Percentiles rank a stretch among this genome's conserved stretches.
These are phyloP conservation scores for Neoscytalidium dimidiatum DNA, from an alignment of 2,329 filamentous ascomycete genomes.

Conservation along the genomic window DNA sequence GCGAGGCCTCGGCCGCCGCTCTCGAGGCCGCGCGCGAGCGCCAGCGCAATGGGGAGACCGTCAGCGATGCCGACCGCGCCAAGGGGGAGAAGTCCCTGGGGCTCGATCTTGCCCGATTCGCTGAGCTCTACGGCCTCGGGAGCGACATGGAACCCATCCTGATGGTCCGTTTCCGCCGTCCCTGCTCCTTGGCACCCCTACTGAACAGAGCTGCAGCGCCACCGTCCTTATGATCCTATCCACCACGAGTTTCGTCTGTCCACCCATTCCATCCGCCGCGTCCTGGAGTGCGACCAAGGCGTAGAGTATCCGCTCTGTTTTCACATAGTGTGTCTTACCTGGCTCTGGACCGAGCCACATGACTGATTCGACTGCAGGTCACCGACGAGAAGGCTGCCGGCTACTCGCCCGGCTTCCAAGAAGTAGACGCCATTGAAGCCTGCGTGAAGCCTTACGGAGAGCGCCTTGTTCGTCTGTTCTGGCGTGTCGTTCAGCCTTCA, in stretches of 20 bases:
- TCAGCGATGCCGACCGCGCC: conserved; percentile 4
- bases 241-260: conserved; percentile 21
- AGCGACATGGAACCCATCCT: conserved; percentile 24
- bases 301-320: conserved; percentile 23
- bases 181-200: not conserved
- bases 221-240: conserved; percentile 20
- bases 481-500: conserved; percentile 61
- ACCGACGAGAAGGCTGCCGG: conserved; percentile 13
- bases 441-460: conserved; percentile 13
- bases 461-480: conserved; percentile 70
- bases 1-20: conserved; percentile 6
- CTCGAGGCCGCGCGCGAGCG: conserved; percentile 9
- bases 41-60: conserved; percentile 11
- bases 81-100: conserved; percentile 18
- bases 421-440: conserved; percentile 15
- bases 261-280: conserved; percentile 23
- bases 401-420: conserved; percentile 1
- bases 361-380: not conserved
- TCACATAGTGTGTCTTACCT: conserved; percentile 20
- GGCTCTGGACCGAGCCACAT: not conserved
- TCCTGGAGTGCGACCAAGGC: conserved; percentile 20
- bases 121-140: conserved; percentile 22
- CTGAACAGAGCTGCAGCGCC: conserved; percentile 10
- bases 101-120: conserved; percentile 17
- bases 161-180: conserved; percentile 4